Base-by-base conservation (phyloP, 139 green algal genomes). In the Eudorina sp. region DNA sequence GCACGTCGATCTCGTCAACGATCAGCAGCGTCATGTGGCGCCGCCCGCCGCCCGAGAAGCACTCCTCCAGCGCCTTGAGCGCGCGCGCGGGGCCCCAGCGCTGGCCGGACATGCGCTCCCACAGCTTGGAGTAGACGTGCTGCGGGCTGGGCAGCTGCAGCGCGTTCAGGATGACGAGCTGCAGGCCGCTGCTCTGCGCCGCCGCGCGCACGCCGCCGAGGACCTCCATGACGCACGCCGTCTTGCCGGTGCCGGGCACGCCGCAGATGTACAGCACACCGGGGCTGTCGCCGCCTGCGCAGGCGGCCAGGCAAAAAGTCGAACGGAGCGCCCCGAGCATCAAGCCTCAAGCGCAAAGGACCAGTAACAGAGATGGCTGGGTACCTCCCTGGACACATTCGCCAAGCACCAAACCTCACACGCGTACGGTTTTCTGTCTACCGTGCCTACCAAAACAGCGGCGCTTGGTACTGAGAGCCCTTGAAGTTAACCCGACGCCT, bases 241-340 rank as follows among this genome's bases (percentile, higher is more conserved):
- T 99, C 94, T 99, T 99, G 88, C 98, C 98, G 0, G 98, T 99
- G 53, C 98, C 98, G 0, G 98, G 98, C 75, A 99, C 97, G 25
- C 98, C 98, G 51, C 92, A 97, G 62, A 99, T 95, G 91, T 99
- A 99, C 83, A 99, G 86, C 93, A 99, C 69, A 73, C 96, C 96
- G 3, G 69, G 75, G 27, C 70, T 80, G 4, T 75, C 55, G 31
- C 89, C 85, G 29, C 88, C 91, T 94, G 90, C 45, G 68, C 5
- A 14, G 1, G 70, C 21, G 62, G 40, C 48, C 48, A 13, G 48
- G 13, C 11, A 55, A 55, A 55, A 55, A 55, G 48, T 21, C 19
- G 62, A 34, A 31, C 27, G 55, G 8, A 66, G 55, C 4, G 7
- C 4, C 27, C 5, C 23, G 55, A 11, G 55, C 55, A 66, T 23